Percentiles rank a stretch among this genome's conserved stretches.
Conservation (phyloP, 495 filamentous ascomycete species). For the Trypethelium eluteriae region DNA sequence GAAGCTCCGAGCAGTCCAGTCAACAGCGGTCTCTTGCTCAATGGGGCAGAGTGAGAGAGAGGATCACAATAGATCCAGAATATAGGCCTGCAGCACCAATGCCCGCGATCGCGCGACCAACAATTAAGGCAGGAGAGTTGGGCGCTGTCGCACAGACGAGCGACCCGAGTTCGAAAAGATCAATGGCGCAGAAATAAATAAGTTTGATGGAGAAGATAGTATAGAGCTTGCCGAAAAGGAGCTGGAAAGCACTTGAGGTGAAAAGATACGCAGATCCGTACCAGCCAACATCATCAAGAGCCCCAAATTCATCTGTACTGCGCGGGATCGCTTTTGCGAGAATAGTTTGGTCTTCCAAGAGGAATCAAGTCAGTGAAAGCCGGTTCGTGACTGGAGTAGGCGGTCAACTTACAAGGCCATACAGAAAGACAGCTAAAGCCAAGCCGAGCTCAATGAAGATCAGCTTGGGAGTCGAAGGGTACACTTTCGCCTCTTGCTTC, state of each 20-base stretch:
- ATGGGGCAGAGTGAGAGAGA: constrained; percentile 66
- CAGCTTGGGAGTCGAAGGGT: too few relatives aligned
- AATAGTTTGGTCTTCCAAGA: too few relatives aligned
- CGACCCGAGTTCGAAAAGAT: constrained; percentile 74
- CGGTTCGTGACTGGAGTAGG: too few relatives aligned
- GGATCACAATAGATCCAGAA: constrained; percentile 73
- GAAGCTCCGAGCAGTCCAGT: constrained; percentile 65
- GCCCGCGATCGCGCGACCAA: constrained; percentile 79
- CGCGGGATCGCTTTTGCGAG: constrained; percentile 79
- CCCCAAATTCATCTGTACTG: constrained; percentile 72
- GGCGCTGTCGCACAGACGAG: constrained; percentile 72
- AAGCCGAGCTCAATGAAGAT: too few relatives aligned
- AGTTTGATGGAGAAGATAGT: constrained; percentile 40
- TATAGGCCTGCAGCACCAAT: constrained; percentile 77
- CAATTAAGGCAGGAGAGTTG: constrained; percentile 64
- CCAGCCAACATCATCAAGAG: constrained; percentile 75
- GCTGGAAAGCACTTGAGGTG: constrained; percentile 49
- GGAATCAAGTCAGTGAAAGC: too few relatives aligned
- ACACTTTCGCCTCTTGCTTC: too few relatives aligned
- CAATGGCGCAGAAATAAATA: constrained; percentile 61
- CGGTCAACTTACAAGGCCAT: too few relatives aligned
- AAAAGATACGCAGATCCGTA: constrained; percentile 67
- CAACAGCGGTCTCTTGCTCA: constrained; percentile 63
- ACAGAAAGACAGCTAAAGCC: too few relatives aligned
- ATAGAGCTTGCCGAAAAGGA: constrained; percentile 41